These are phyloP conservation scores for Dryas alaskensis DNA, from an alignment of 306 rosid genomes.

Conservation along the genomic window DNA sequence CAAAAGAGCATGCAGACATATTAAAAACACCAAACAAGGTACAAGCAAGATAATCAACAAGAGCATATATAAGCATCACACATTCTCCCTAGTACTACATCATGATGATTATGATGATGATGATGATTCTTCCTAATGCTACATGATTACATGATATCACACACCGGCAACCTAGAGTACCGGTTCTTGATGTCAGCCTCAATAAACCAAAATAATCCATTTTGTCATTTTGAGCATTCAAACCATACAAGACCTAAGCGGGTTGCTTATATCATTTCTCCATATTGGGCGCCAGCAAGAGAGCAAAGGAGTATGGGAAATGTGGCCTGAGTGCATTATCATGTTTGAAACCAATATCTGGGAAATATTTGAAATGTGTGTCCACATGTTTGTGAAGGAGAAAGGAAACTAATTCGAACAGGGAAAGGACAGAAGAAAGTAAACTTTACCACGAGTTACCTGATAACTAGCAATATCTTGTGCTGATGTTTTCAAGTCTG, in stretches of 20 bases:
- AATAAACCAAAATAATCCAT: background rate
- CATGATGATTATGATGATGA: background rate
- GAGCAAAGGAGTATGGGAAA: background rate
- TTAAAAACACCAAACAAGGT: background rate
- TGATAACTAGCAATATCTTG: slow-evolving; percentile 92
- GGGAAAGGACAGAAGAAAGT: background rate
- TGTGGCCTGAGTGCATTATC: background rate
- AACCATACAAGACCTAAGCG: background rate
- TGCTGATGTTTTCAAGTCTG: slow-evolving; percentile 43
- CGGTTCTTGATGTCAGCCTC: background rate
- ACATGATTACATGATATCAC: background rate
- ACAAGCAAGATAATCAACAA: background rate
- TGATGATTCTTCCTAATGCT: background rate
- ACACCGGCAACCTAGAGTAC: background rate
- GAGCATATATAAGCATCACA: background rate
- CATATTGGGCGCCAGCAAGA: background rate
- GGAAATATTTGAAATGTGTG: background rate
- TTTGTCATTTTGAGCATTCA: background rate
- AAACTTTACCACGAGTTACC: slow-evolving; percentile 41
- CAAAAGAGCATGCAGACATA: slow-evolving; percentile 11
- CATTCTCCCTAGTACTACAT: background rate
- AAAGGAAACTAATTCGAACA: background rate
- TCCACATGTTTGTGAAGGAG: background rate
- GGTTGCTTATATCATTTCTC: background rate
- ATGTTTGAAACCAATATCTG: background rate